A percentile compares a stretch with the other conserved stretches of the same genome.
These are phyloP conservation scores for Zopfia rhizophila DNA, from an alignment of 2,329 filamentous ascomycete genomes.

Conservation along the genomic window DNA sequence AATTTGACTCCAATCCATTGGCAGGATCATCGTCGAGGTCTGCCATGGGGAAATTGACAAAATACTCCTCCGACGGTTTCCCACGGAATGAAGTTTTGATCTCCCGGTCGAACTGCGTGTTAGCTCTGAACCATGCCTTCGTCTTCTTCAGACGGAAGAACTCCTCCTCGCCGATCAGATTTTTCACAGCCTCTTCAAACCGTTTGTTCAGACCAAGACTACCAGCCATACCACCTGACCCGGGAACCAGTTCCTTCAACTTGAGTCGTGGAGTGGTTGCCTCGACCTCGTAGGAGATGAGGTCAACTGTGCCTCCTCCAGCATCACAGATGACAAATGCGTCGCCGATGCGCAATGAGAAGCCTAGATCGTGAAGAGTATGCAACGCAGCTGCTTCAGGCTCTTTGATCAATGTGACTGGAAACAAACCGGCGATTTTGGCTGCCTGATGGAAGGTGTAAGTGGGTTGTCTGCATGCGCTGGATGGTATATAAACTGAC, in stretches of 20 bases:
- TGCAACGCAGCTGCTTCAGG: conserved; percentile 13
- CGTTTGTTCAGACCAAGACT: conserved; percentile 9
- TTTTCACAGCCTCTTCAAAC: conserved; percentile 8
- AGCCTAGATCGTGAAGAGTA: too few relatives aligned
- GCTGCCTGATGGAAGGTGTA: conserved; percentile 1
- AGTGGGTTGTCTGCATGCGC: too few relatives aligned
- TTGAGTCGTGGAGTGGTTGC: conserved; percentile 19
- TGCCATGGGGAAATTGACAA: conserved; percentile 14
- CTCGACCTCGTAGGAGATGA: conserved; percentile 35
- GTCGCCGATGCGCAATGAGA: too few relatives aligned
- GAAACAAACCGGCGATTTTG: neutral
- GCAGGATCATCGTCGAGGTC: conserved; percentile 8
- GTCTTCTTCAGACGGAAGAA: conserved; percentile 7
- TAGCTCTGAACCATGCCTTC: conserved; percentile 2
- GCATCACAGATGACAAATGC: conserved; percentile 43
- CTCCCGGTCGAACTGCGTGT: conserved; percentile 3
- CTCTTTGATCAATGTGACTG: conserved; percentile 5
- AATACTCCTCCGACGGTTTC: conserved; percentile 2
- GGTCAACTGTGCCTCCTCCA: conserved; percentile 43
- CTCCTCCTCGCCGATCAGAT: conserved; percentile 6
- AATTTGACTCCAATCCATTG: conserved; percentile 8
- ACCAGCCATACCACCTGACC: conserved; percentile 2
- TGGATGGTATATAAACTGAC: too few relatives aligned
- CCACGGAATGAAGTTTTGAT: conserved; percentile 11
- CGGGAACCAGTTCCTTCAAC: conserved; percentile 2